phyloP scores from a whole-genome alignment of 2,329 filamentous ascomycete species.

The Zymoseptoria brevis region DNA sequence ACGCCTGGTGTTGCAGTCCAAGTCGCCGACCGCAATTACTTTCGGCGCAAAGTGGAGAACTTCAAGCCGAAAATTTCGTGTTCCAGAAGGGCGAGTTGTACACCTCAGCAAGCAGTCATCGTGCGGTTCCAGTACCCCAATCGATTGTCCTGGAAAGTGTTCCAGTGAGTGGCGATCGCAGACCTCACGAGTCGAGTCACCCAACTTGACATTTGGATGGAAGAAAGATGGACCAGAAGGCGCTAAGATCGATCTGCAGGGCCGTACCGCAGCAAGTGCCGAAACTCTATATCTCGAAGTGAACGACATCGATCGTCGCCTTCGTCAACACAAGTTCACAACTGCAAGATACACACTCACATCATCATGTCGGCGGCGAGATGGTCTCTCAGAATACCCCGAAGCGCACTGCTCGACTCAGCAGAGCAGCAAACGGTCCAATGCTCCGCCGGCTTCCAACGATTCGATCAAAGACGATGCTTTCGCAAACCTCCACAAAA shows the following conservation, averaged over 20 bases:
- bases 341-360: neutral
- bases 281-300: neutral
- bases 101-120: neutral
- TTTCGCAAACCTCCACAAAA: constrained; percentile 12
- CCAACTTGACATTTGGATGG: neutral
- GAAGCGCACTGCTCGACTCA: constrained; percentile 1
- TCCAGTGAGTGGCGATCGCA: neutral
- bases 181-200: neutral
- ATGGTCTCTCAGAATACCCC: constrained; percentile 8
- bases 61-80: neutral
- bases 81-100: neutral
- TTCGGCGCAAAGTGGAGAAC: neutral
- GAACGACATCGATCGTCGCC: neutral
- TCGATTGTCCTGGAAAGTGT: neutral
- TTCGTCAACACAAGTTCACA: neutral
- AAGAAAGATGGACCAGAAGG: neutral
- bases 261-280: neutral
- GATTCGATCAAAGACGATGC: constrained; percentile 13
- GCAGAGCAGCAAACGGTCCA: neutral
- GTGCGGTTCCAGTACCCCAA: neutral
- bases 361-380: constrained; percentile 9
- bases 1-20: neutral
- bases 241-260: neutral
- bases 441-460: neutral
- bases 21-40: neutral